These are phyloP conservation scores for Lactuca sativa DNA, from an alignment of 129 eudicot genomes.

Conservation along the genomic window DNA sequence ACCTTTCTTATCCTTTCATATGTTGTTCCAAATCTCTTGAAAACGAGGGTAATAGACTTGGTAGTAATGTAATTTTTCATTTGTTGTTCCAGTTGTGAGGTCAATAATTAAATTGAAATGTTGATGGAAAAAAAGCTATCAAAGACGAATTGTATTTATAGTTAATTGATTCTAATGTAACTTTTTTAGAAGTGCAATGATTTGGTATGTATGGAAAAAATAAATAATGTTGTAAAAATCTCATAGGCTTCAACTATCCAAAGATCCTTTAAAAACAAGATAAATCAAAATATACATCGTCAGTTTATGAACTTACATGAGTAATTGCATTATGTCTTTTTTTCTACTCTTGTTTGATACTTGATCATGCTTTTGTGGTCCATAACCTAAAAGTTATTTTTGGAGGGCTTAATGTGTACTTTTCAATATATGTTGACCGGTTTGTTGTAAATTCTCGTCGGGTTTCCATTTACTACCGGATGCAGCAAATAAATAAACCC, in stretches of 20 bases:
- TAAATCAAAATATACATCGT: too few relatives aligned
- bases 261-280: too few relatives aligned
- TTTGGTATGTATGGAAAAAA: too few relatives aligned
- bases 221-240: too few relatives aligned
- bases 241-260: too few relatives aligned
- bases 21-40: neutral
- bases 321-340: neutral
- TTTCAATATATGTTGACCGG: neutral
- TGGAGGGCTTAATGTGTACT: conserved; percentile 9
- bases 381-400: neutral
- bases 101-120: neutral
- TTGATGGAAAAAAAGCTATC: neutral
- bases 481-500: neutral
- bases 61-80: neutral
- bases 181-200: neutral
- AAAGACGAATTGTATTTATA: neutral
- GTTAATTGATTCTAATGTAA: too few relatives aligned
- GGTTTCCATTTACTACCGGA: conserved; percentile 20
- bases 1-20: conserved; percentile 28
- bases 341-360: neutral
- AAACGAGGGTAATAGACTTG: neutral
- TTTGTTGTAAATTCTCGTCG: neutral
- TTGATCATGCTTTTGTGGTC: neutral
- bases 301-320: too few relatives aligned
- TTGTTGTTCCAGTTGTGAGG: neutral